Evolutionary conservation across 129 eudicot genomes (phyloP).

Genomic region (Deinandra increscens): DNA sequence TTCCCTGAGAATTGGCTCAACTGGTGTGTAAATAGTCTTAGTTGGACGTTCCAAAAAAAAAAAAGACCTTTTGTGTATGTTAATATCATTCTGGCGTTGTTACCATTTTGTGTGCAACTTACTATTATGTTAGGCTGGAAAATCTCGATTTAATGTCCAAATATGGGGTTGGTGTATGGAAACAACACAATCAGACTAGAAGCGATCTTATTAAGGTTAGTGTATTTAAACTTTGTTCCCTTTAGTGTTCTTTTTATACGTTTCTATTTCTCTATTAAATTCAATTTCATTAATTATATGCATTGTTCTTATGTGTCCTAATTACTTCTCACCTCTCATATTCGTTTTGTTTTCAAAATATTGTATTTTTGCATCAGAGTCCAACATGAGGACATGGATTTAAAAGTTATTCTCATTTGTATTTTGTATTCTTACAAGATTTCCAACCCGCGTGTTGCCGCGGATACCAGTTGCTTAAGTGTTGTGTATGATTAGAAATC

Average conservation of each 20-base stretch:
- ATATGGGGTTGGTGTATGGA: slow-evolving; percentile 88
- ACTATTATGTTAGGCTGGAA: slow-evolving; percentile 57
- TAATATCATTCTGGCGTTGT: not conserved
- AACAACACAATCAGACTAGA: slow-evolving; percentile 78
- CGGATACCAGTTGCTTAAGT: too few relatives aligned
- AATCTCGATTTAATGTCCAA: slow-evolving; percentile 72
- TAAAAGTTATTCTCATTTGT: too few relatives aligned
- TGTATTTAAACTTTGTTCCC: not conserved
- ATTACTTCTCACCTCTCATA: not conserved
- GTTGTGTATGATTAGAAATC: too few relatives aligned
- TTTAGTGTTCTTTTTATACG: slow-evolving; percentile 6
- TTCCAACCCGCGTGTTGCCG: too few relatives aligned
- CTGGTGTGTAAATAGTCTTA: too few relatives aligned
- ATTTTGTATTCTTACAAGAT: too few relatives aligned
- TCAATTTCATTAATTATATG: not conserved
- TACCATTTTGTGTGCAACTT: slow-evolving; percentile 5
- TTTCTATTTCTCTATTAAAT: slow-evolving; percentile 5
- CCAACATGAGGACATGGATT: not conserved
- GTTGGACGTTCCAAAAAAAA: too few relatives aligned
- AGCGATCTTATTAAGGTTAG: slow-evolving; percentile 69
- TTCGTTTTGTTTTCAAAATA: not conserved
- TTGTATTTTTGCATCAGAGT: not conserved
- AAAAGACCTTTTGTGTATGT: not conserved
- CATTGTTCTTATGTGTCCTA: not conserved
- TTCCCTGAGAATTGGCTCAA: too few relatives aligned